Percentiles rank a stretch among this genome's conserved stretches.
phyloP scores from a whole-genome alignment of 768 basidiomycete genomes.

The Crepidotus variabilis region DNA sequence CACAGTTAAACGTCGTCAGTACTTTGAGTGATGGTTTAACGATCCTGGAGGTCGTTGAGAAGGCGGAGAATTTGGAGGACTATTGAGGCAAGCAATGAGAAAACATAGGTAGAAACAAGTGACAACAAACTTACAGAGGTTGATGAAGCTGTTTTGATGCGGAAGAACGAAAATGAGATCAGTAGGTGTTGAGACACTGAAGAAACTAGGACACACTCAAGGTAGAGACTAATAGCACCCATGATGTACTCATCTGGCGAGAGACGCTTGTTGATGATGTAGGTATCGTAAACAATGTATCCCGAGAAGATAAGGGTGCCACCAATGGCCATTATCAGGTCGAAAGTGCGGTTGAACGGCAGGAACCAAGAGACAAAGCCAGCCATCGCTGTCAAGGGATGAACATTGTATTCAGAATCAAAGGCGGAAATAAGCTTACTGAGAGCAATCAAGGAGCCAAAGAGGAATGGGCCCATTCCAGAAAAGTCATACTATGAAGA shows the following conservation, averaged over 20 bases:
- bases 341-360: slow-evolving; percentile 79
- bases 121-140: slow-evolving; percentile 27
- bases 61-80: slow-evolving; percentile 86
- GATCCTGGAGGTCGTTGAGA: slow-evolving; percentile 58
- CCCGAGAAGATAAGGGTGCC: slow-evolving; percentile 85
- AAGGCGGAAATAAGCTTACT: slow-evolving; percentile 35
- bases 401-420: background rate
- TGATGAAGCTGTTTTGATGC: too few relatives aligned
- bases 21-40: slow-evolving; percentile 19
- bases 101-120: slow-evolving; percentile 26
- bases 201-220: slow-evolving; percentile 61
- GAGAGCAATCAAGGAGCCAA: slow-evolving; percentile 78
- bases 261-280: slow-evolving; percentile 80
- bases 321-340: slow-evolving; percentile 74
- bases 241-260: slow-evolving; percentile 94
- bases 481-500: slow-evolving; percentile 85
- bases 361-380: slow-evolving; percentile 82
- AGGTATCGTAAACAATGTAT: slow-evolving; percentile 90
- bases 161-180: too few relatives aligned
- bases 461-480: slow-evolving; percentile 88
- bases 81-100: slow-evolving; percentile 20
- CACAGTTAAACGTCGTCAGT: too few relatives aligned
- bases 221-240: slow-evolving; percentile 89
- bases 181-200: too few relatives aligned
- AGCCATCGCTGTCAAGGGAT: slow-evolving; percentile 55